These are phyloP conservation scores for Apiotrichum domesticum DNA, from an alignment of 1,284 basidiomycete species.

Conservation along the genomic window DNA sequence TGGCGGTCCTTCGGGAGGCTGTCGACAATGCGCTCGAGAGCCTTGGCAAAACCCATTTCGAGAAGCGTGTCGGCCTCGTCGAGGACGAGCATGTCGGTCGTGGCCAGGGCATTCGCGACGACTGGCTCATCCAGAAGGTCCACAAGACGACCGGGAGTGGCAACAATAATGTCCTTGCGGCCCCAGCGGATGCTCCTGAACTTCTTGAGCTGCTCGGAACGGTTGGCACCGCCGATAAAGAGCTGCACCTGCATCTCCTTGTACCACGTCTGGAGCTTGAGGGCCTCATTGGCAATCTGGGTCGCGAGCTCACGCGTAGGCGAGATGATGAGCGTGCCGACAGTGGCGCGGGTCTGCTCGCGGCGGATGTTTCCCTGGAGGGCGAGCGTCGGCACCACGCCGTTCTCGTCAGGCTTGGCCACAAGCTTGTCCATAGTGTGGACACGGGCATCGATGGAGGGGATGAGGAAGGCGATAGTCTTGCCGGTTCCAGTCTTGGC, in stretches of 20 bases:
- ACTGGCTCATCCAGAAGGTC: conserved; percentile 66
- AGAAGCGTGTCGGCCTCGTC: conserved; percentile 95
- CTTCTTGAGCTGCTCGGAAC: conserved; percentile 50
- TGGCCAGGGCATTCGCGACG: conserved; percentile 54
- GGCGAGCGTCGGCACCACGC: conserved; percentile 13
- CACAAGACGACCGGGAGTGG: conserved; percentile 82
- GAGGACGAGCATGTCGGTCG: conserved; percentile 66
- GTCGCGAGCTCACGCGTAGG: conserved; percentile 92
- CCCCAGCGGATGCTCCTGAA: conserved; percentile 61
- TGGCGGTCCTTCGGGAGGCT: conserved; percentile 71
- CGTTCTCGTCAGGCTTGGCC: conserved; percentile 18
- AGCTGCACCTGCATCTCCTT: conserved; percentile 64
- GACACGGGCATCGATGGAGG: conserved; percentile 72
- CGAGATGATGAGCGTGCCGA: conserved; percentile 78
- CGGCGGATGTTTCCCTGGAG: conserved; percentile 18
- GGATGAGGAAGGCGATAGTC: conserved; percentile 80
- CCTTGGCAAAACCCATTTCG: conserved; percentile 92
- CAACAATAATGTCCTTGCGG: conserved; percentile 79
- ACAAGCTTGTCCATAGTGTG: conserved; percentile 33
- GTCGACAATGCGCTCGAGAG: conserved; percentile 69
- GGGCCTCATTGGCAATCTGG: conserved; percentile 84
- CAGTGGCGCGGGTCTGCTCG: conserved; percentile 50
- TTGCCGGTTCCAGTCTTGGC: conserved; percentile 94
- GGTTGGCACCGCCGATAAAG: conserved; percentile 73
- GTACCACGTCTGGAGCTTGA: conserved; percentile 62